Percentiles rank a stretch among this genome's conserved stretches.
Conservation (phyloP, 2,329 filamentous ascomycete species). For the Thielaviopsis populi region DNA sequence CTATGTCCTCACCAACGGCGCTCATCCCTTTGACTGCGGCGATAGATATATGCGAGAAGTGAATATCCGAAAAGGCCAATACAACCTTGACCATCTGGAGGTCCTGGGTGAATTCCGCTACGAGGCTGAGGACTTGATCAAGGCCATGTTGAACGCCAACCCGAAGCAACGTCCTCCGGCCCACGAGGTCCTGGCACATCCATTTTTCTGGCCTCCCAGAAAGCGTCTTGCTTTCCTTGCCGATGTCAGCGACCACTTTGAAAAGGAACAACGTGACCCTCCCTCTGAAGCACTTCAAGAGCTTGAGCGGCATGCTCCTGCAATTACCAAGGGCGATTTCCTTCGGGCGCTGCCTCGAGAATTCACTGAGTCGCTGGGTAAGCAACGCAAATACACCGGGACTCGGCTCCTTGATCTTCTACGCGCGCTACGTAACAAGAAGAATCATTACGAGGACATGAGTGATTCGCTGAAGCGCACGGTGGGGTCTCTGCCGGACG, state of each 20-base stretch:
- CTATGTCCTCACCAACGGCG: constrained; percentile 88
- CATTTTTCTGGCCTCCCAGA: constrained; percentile 90
- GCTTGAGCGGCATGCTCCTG: constrained; percentile 38
- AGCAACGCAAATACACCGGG: constrained; percentile 89
- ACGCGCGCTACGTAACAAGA: constrained; percentile 84
- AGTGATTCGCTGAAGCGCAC: constrained; percentile 53
- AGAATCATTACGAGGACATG: constrained; percentile 97
- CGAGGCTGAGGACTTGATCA: constrained; percentile 77
- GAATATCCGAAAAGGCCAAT: constrained; percentile 86
- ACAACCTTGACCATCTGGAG: constrained; percentile 55
- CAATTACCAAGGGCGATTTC: constrained; percentile 58
- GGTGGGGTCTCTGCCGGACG: constrained; percentile 62
- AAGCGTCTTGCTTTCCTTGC: constrained; percentile 87
- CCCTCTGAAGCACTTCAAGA: constrained; percentile 51
- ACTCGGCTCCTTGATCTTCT: constrained; percentile 70
- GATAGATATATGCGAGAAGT: constrained; percentile 92
- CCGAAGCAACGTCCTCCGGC: constrained; percentile 52
- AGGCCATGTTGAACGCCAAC: constrained; percentile 52
- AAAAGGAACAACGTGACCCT: constrained; percentile 76
- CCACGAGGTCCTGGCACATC: constrained; percentile 70
- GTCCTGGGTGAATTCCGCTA: constrained; percentile 67
- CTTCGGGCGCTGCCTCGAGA: constrained; percentile 57
- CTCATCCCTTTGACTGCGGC: constrained; percentile 86
- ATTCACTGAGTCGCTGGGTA: constrained; percentile 80
- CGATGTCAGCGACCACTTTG: constrained; percentile 91